Conservation (phyloP, 805 yeast species). For the Ogataea zsoltii region DNA sequence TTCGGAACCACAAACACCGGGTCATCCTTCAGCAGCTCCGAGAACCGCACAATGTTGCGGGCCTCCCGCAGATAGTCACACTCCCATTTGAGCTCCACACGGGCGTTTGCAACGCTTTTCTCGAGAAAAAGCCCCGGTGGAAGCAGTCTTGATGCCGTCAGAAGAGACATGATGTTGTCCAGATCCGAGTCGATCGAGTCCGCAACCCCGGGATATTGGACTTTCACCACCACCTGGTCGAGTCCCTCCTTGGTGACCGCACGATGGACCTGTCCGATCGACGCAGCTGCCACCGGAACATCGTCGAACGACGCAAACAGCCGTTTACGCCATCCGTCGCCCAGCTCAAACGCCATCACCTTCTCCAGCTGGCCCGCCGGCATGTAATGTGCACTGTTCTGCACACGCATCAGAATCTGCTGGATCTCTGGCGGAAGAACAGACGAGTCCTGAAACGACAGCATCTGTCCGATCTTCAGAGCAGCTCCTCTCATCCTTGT, state of each 20-base stretch:
- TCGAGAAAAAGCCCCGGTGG: slow-evolving; percentile 93
- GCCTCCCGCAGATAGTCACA: slow-evolving; percentile 95
- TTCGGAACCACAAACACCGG: slow-evolving; percentile 76
- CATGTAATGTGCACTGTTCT: slow-evolving; percentile 95
- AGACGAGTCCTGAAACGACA: slow-evolving; percentile 89
- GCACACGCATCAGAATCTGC: slow-evolving; percentile 77
- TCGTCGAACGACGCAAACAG: slow-evolving; percentile 75
- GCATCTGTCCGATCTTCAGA: slow-evolving; percentile 92
- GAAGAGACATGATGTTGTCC: slow-evolving; percentile 75
- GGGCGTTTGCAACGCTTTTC: slow-evolving; percentile 88
- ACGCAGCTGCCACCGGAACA: slow-evolving; percentile 94
- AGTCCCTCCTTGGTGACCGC: slow-evolving; percentile 65
- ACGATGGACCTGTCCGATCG: slow-evolving; percentile 93
- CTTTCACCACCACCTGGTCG: slow-evolving; percentile 85
- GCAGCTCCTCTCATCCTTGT: slow-evolving; percentile 99
- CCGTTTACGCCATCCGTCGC: slow-evolving; percentile 72
- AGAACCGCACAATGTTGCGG: slow-evolving; percentile 65
- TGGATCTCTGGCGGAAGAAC: slow-evolving; percentile 85
- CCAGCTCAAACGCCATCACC: slow-evolving; percentile 72
- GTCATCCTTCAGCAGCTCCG: slow-evolving; percentile 58
- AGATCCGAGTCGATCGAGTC: slow-evolving; percentile 92
- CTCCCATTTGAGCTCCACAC: slow-evolving; percentile 94
- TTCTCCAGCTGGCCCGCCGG: slow-evolving; percentile 85
- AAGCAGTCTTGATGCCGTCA: slow-evolving; percentile 81
- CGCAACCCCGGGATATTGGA: slow-evolving; percentile 96